Conservation (phyloP, 768 basidiomycete species). For the Phanerodontia chrysosporium region DNA sequence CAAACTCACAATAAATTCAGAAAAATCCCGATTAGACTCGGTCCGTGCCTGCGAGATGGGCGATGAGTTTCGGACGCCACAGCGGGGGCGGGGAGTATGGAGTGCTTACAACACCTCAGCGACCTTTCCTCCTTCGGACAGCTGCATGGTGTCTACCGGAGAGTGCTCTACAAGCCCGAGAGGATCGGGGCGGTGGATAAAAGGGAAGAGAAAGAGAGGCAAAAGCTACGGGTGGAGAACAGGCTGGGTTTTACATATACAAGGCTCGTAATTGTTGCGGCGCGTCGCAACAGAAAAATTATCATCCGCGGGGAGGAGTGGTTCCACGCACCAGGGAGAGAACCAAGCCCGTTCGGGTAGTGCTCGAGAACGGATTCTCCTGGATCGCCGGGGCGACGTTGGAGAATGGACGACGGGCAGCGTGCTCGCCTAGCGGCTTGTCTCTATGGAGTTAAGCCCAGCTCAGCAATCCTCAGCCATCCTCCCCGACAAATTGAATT, state of each 20-base stretch:
- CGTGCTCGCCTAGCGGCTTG: neutral
- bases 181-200: neutral
- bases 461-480: no score
- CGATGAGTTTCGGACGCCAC: neutral
- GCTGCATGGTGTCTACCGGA: neutral
- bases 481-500: no score
- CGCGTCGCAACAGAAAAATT: neutral
- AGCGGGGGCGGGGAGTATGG: neutral
- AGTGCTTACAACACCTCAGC: neutral
- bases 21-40: constrained; percentile 7
- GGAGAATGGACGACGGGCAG: neutral
- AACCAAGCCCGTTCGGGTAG: neutral
- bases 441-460: neutral
- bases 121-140: neutral
- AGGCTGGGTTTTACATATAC: neutral
- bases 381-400: neutral
- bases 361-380: neutral
- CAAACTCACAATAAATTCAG: constrained; percentile 2
- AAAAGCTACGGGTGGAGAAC: neutral
- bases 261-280: neutral
- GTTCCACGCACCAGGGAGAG: neutral
- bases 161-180: neutral
- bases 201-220: neutral
- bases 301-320: neutral
- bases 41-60: constrained; percentile 3